Percentiles rank a stretch among this genome's conserved stretches.
These are phyloP conservation scores for Arabidopsis suecica DNA, from an alignment of 345 rosid species.

Conservation along the genomic window DNA sequence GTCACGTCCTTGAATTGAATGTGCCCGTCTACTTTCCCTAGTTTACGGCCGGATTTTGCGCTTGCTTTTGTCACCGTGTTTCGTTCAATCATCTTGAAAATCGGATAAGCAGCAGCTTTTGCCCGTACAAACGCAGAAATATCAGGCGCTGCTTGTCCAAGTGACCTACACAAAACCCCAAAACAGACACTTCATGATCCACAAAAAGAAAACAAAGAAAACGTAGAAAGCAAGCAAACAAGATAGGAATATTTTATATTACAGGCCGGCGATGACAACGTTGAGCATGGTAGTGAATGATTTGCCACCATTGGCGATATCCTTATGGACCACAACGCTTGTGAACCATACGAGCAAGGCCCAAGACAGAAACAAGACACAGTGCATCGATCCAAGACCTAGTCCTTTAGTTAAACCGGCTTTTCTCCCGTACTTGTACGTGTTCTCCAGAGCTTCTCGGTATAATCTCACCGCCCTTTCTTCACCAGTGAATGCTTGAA, in stretches of 20 bases:
- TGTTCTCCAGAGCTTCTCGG: constrained; percentile 67
- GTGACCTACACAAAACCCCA: constrained; percentile 55
- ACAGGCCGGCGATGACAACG: constrained; percentile 95
- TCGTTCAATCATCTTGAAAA: constrained; percentile 93
- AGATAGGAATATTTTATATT: constrained; percentile 41
- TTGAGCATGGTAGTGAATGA: constrained; percentile 99
- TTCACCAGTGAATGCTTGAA: constrained; percentile 96
- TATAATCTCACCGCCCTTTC: constrained; percentile 81
- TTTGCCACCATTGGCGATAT: constrained; percentile 81
- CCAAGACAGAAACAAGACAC: constrained; percentile 91
- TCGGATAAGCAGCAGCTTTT: constrained; percentile 88
- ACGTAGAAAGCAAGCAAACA: constrained; percentile 15
- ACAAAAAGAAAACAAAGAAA: background rate
- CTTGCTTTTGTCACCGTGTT: constrained; percentile 62
- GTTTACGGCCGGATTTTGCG: constrained; percentile 56
- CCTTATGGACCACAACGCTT: constrained; percentile 82
- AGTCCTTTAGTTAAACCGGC: constrained; percentile 94
- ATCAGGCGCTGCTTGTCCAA: constrained; percentile 95
- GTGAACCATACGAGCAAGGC: constrained; percentile 94
- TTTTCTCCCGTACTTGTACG: constrained; percentile 75
- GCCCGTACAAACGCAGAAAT: constrained; percentile 82
- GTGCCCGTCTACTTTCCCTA: constrained; percentile 71
- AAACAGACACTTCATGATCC: background rate
- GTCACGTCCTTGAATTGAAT: constrained; percentile 74
- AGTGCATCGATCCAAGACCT: constrained; percentile 87